Percentiles rank a stretch among this genome's conserved stretches.
Evolutionary conservation across 2,329 filamentous ascomycete species (phyloP).

Genomic region (Colletotrichum sp.): DNA sequence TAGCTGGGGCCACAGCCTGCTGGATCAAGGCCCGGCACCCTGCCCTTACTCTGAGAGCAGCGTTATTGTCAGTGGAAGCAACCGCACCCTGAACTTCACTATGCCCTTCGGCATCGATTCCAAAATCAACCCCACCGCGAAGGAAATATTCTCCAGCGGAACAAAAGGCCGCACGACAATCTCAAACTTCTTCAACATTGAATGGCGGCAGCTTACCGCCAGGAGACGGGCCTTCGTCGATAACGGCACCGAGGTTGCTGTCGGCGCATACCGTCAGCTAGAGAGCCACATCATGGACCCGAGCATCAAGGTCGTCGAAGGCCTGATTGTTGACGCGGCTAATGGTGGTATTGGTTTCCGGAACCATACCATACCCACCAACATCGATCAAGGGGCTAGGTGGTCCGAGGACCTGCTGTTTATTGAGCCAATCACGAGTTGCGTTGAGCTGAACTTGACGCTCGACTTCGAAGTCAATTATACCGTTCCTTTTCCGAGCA

Average conservation of each 20-base stretch:
- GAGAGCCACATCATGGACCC: conserved; percentile 37
- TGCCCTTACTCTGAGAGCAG: conserved; percentile 26
- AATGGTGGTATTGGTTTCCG: conserved; percentile 49
- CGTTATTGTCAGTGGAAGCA: conserved; percentile 24
- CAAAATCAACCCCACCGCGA: no score
- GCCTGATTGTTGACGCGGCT: conserved; percentile 45
- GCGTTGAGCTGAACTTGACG: conserved; percentile 47
- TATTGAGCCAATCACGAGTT: conserved; percentile 48
- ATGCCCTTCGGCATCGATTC: neutral
- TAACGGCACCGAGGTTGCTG: conserved; percentile 33
- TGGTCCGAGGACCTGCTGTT: conserved; percentile 56
- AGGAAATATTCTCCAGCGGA: conserved; percentile 40
- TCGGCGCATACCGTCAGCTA: conserved; percentile 26
- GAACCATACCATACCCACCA: conserved; percentile 45
- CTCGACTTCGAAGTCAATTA: conserved; percentile 41
- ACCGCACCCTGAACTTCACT: conserved; percentile 23
- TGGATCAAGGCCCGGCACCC: conserved; percentile 25
- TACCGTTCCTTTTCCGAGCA: neutral
- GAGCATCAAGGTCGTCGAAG: conserved; percentile 40
- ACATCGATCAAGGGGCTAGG: conserved; percentile 35
- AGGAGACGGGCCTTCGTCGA: conserved; percentile 27
- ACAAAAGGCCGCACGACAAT: conserved; percentile 31
- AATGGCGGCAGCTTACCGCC: conserved; percentile 31
- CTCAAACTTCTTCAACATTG: conserved; percentile 49
- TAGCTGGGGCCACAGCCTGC: conserved; percentile 17